Base-by-base conservation (phyloP, 345 rosid genomes). In the Abelmoschus esculentus region DNA sequence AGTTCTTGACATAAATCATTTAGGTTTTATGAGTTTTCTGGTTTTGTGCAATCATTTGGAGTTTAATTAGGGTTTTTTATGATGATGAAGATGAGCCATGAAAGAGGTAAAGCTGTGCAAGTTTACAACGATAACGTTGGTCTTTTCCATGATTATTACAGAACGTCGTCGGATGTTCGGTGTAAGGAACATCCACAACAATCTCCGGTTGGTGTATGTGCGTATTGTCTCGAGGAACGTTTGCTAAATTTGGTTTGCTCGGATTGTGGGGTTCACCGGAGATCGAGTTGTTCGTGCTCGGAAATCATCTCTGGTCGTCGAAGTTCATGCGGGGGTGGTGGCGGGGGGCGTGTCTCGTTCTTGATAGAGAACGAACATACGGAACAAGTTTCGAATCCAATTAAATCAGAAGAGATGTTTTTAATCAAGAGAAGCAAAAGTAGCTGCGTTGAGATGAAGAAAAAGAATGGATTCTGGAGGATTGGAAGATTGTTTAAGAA, bases 211-310 rank as follows among this genome's bases (percentile, higher is more conserved):
- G 97, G 98, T 4, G 81, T 93, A 0, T 91, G 97, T 67, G 85
- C 98, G 15, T 77, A 80, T 61, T 91, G 98, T 74, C 90, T 93
- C 66, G 85, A 86, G 66, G 98, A 91, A 70, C 93, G 97, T 18
- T 80, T 93, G 70, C 73, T 86, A 12, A 87, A 77, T 52, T 83
- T 93, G 68, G 91, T 93, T 0, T 93, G 98, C 53, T 88, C 96
- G 0, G 96, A 89, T 69, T 91, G 97, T 67, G 96, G 98, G 2
- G 97, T 89, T 66, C 98, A 93, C 57, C 77, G 97, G n/a, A 83
- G 89, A 28, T 91, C 96, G 29, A 91, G 97, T 11, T 93, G 97
- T 36, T 93, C 97, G 7, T 91, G 96, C 80, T 90, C 97, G 4
- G 84, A 82, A 78, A 78, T 75, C 74, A 86, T 93, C n/a, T 82